Percentiles rank a stretch among this genome's conserved stretches.
Conservation (phyloP, 2,329 filamentous ascomycete species). For the Xylariaceae sp. region DNA sequence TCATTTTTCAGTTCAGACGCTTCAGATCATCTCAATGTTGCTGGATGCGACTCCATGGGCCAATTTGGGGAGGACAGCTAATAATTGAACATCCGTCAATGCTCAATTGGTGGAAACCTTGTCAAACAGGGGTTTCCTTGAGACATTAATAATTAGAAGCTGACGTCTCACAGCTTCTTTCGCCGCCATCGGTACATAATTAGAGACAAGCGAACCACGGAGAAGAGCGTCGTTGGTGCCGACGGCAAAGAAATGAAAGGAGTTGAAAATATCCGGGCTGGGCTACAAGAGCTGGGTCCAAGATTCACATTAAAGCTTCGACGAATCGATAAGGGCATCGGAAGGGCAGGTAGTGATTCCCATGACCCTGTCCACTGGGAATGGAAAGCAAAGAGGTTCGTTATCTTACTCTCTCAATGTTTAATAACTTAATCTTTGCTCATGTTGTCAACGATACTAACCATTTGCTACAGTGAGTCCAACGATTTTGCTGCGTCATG, state of each 20-base stretch:
- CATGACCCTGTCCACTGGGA: slow-evolving; percentile 83
- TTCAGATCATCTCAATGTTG: too few species aligned
- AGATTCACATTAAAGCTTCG: slow-evolving; percentile 70
- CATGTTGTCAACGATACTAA: neutral
- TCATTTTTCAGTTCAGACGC: neutral
- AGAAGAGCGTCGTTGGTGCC: slow-evolving; percentile 77
- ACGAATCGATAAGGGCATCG: slow-evolving; percentile 85
- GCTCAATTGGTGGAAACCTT: too few species aligned
- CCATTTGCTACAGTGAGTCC: neutral
- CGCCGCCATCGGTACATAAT: slow-evolving; percentile 89
- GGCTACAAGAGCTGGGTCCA: slow-evolving; percentile 86
- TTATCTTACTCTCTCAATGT: too few species aligned
- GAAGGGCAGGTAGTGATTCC: slow-evolving; percentile 62
- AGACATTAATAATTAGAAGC: neutral
- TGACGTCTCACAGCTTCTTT: slow-evolving; percentile 57
- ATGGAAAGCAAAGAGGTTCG: slow-evolving; percentile 74
- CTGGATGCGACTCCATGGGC: too few species aligned
- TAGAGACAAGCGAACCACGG: slow-evolving; percentile 78
- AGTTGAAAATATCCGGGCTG: slow-evolving; percentile 79
- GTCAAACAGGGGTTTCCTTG: too few species aligned
- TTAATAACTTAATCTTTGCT: neutral
- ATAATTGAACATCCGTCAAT: too few species aligned
- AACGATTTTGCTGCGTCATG: neutral
- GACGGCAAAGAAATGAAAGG: slow-evolving; percentile 83
- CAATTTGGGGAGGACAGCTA: too few species aligned